phyloP scores from a whole-genome alignment of 805 yeast genomes.

The Kodamaea kakaduensis region DNA sequence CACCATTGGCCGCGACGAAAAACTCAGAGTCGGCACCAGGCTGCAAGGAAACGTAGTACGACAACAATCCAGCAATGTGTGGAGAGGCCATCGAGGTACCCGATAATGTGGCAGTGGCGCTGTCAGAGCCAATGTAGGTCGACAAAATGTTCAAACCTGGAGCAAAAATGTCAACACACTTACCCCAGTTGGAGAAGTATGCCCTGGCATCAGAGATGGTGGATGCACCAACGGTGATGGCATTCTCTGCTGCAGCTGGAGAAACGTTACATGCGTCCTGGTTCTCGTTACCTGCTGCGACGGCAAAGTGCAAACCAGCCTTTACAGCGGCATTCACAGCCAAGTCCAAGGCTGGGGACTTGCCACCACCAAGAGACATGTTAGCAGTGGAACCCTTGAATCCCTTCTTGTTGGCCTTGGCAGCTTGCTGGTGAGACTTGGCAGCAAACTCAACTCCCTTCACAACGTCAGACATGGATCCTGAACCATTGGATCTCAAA shows the following conservation, averaged over 20 bases:
- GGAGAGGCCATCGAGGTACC: constrained; percentile 68
- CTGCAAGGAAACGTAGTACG: constrained; percentile 54
- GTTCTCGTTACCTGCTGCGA: constrained; percentile 62
- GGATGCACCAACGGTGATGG: constrained; percentile 51
- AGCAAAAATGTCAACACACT: constrained; percentile 50
- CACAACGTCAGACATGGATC: constrained; percentile 77
- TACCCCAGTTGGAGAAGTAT: constrained; percentile 51
- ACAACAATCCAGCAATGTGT: constrained; percentile 52
- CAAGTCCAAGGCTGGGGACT: constrained; percentile 51
- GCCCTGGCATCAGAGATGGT: constrained; percentile 44
- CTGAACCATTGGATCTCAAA: constrained; percentile 76
- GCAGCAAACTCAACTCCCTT: constrained; percentile 86
- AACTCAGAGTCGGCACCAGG: constrained; percentile 50
- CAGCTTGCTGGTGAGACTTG: constrained; percentile 57
- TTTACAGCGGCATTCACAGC: constrained; percentile 57
- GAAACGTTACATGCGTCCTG: constrained; percentile 56
- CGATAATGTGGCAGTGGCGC: constrained; percentile 50
- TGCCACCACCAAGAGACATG: constrained; percentile 61
- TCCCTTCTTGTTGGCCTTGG: constrained; percentile 30
- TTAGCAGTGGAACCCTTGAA: constrained; percentile 60
- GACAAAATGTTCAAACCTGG: constrained; percentile 56
- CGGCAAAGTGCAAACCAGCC: constrained; percentile 56
- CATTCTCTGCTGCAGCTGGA: constrained; percentile 57
- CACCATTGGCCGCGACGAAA: constrained; percentile 36
- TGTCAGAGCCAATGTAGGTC: constrained; percentile 50